phyloP scores from a whole-genome alignment of 2,329 filamentous ascomycete genomes.

The Verticillium albo-atrum region DNA sequence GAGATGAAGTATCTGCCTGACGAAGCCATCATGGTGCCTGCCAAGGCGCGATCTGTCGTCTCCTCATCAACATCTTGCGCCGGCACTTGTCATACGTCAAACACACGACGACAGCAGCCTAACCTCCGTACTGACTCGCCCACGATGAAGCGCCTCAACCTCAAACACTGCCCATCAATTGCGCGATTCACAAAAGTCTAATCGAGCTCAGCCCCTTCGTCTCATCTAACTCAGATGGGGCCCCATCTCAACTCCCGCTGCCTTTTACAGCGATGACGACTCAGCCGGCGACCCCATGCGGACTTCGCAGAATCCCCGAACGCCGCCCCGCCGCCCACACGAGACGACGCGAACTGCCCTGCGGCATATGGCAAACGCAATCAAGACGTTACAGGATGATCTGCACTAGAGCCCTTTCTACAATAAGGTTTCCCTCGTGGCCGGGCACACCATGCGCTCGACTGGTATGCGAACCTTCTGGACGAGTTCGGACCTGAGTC shows the following conservation, averaged over 20 bases:
- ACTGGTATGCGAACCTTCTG: neutral
- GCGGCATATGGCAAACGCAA: neutral
- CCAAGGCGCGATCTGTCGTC: neutral
- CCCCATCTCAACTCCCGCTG: neutral
- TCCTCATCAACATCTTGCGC: neutral
- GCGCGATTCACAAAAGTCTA: neutral
- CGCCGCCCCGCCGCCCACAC: neutral
- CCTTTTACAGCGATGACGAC: neutral
- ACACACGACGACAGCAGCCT: neutral
- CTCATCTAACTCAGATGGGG: neutral
- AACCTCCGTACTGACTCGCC: neutral
- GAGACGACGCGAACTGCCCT: neutral
- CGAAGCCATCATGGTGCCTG: neutral
- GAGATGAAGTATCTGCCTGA: too few relatives aligned
- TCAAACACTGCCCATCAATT: neutral
- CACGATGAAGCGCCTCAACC: neutral
- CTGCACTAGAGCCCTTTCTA: neutral
- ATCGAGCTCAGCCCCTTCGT: neutral
- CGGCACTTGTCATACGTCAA: neutral
- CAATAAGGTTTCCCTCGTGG: neutral
- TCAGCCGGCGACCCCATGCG: neutral
- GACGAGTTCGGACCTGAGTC: neutral
- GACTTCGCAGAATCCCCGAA: neutral
- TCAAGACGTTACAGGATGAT: neutral
- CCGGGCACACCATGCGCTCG: neutral